Percentiles rank a stretch among this genome's conserved stretches.
Evolutionary conservation across 202 grass and related monocot genomes (phyloP).

Genomic region (Dendrocalamus latiflorus): DNA sequence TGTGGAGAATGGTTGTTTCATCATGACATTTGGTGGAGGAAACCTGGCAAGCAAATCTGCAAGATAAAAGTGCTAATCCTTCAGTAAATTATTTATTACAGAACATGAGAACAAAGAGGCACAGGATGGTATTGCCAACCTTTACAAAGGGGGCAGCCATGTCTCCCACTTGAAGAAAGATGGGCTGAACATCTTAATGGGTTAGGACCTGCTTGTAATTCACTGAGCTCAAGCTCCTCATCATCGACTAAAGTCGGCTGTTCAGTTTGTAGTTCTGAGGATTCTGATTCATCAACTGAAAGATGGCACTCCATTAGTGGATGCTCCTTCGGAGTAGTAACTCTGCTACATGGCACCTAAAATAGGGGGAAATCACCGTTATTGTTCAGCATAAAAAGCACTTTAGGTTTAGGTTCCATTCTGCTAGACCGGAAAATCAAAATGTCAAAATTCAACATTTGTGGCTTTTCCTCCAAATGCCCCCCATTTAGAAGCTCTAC

Average conservation of each 20-base stretch:
- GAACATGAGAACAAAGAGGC: background rate
- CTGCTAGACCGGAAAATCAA: background rate
- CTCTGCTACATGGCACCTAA: conserved; percentile 59
- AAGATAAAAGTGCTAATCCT: conserved; percentile 20
- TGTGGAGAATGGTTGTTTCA: conserved; percentile 74
- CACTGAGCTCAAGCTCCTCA: conserved; percentile 94
- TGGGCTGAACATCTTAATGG: conserved; percentile 92
- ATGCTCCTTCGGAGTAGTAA: conserved; percentile 41
- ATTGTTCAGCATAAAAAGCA: background rate
- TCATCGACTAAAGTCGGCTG: conserved; percentile 62
- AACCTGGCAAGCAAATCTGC: conserved; percentile 95
- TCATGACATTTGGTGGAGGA: conserved; percentile 87
- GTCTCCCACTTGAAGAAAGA: conserved; percentile 81
- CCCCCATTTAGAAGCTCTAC: background rate
- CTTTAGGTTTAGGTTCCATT: background rate
- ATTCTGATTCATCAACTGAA: conserved; percentile 53
- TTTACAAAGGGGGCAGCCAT: conserved; percentile 94
- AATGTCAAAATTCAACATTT: background rate
- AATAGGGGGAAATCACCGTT: background rate
- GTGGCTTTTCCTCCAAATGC: conserved; percentile 1
- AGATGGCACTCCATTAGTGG: conserved; percentile 63
- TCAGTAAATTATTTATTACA: conserved; percentile 21
- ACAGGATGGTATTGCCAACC: conserved; percentile 34
- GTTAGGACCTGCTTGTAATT: conserved; percentile 87
- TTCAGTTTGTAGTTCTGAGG: conserved; percentile 47